Evolutionary conservation across 2,329 filamentous ascomycete genomes (phyloP).

Genomic region (Trichoderma sp.): DNA sequence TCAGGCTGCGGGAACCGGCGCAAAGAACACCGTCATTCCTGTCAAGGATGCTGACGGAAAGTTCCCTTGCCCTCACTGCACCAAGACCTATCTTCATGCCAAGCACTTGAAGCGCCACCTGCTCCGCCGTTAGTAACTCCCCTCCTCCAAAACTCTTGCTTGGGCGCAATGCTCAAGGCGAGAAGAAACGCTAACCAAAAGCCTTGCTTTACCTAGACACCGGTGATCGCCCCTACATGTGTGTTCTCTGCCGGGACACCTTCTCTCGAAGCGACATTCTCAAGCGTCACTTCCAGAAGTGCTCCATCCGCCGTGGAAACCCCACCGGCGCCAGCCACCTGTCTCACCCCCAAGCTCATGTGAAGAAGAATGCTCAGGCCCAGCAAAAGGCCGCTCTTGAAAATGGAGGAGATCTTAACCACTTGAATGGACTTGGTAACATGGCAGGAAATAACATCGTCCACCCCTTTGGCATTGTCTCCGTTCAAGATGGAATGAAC

Average conservation of each 20-base stretch:
- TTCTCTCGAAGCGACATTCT: slow-evolving; percentile 97
- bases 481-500: slow-evolving; percentile 56
- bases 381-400: slow-evolving; percentile 57
- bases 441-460: slow-evolving; percentile 56
- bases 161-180: not conserved
- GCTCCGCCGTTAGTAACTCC: slow-evolving; percentile 88
- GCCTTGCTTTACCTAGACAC: slow-evolving; percentile 64
- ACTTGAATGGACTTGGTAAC: slow-evolving; percentile 59
- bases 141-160: not conserved
- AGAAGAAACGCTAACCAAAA: not conserved
- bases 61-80: slow-evolving; percentile 96
- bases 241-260: slow-evolving; percentile 93
- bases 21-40: slow-evolving; percentile 80
- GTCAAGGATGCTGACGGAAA: slow-evolving; percentile 97
- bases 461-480: slow-evolving; percentile 56
- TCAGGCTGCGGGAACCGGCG: slow-evolving; percentile 63
- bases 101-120: slow-evolving; percentile 98
- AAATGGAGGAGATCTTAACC: slow-evolving; percentile 54
- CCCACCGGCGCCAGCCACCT: slow-evolving; percentile 92
- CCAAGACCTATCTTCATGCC: slow-evolving; percentile 94
- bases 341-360: slow-evolving; percentile 85
- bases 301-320: slow-evolving; percentile 92
- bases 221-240: slow-evolving; percentile 97
- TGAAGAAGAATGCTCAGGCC: slow-evolving; percentile 69
- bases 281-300: slow-evolving; percentile 99